A percentile compares a stretch with the other conserved stretches of the same genome.
Evolutionary conservation across 1,284 basidiomycete species (phyloP).

Genomic region (Anthracocystis walkeri): DNA sequence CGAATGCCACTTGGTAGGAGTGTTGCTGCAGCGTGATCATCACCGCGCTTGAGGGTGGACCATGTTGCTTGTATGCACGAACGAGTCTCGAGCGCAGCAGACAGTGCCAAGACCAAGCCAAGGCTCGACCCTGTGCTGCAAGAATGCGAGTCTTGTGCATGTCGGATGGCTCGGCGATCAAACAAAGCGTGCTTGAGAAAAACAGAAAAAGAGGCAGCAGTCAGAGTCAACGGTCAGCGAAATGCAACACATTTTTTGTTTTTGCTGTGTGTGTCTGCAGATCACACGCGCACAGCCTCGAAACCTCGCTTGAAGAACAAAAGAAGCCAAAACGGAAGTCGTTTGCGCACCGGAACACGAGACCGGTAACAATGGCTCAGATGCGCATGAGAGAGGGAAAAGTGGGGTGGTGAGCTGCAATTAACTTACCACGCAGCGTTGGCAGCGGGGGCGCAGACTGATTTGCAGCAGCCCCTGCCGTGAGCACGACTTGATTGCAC

Average conservation of each 20-base stretch:
- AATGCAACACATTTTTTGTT: neutral
- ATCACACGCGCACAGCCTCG: conserved; percentile 17
- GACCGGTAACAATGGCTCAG: neutral
- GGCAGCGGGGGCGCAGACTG: too few species aligned
- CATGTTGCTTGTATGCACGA: neutral
- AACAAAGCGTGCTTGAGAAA: neutral
- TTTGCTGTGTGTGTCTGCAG: conserved; percentile 5
- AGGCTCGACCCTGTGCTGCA: conserved; percentile 4
- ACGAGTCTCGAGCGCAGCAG: neutral
- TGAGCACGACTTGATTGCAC: too few species aligned
- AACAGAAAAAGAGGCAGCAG: too few species aligned
- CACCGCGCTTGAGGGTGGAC: neutral
- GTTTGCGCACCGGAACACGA: neutral
- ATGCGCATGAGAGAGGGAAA: too few species aligned
- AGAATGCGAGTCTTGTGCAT: neutral
- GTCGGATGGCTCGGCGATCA: neutral
- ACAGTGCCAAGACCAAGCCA: neutral
- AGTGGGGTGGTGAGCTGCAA: too few species aligned
- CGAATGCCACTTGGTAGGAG: neutral
- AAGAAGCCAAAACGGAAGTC: neutral
- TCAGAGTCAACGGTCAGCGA: too few species aligned
- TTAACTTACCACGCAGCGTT: too few species aligned
- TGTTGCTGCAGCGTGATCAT: neutral
- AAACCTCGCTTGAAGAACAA: conserved; percentile 10
- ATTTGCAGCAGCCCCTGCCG: too few species aligned